Conservation (phyloP, 495 filamentous ascomycete genomes). For the Penicillium crystallinum region DNA sequence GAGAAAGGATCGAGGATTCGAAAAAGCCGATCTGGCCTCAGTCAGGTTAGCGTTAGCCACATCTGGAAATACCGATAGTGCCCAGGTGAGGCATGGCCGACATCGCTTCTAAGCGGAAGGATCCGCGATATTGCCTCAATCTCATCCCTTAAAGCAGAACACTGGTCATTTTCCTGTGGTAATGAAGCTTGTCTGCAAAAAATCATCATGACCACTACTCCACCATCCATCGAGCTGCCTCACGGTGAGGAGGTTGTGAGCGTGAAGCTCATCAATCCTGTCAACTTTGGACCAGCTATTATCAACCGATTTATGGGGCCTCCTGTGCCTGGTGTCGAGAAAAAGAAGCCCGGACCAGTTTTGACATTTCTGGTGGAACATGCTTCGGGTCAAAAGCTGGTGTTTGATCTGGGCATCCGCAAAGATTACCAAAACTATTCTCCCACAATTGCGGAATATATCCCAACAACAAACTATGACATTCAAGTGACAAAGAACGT, state of each 20-base stretch:
- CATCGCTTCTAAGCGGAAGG: background rate
- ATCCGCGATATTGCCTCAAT: too few species aligned
- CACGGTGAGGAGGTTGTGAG: slow-evolving; percentile 14
- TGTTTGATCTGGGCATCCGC: slow-evolving; percentile 1
- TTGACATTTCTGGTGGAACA: slow-evolving; percentile 21
- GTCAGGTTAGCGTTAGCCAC: background rate
- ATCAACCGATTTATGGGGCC: slow-evolving; percentile 20
- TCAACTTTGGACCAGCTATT: slow-evolving; percentile 19
- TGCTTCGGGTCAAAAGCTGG: slow-evolving; percentile 11
- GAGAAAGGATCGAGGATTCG: background rate
- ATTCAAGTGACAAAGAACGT: background rate
- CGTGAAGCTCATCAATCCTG: slow-evolving; percentile 17
- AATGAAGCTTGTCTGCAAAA: too few species aligned
- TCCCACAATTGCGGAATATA: background rate
- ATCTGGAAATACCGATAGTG: background rate
- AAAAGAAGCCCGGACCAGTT: slow-evolving; percentile 12
- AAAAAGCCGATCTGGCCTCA: background rate
- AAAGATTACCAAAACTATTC: background rate
- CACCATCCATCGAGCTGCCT: slow-evolving; percentile 38
- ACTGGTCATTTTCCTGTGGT: too few species aligned
- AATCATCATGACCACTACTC: background rate
- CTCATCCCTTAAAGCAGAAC: too few species aligned
- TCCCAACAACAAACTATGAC: background rate
- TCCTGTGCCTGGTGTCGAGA: slow-evolving; percentile 15
- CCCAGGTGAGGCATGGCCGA: background rate